Conservation (phyloP, 805 yeast species). For the Ogataea allantospora region DNA sequence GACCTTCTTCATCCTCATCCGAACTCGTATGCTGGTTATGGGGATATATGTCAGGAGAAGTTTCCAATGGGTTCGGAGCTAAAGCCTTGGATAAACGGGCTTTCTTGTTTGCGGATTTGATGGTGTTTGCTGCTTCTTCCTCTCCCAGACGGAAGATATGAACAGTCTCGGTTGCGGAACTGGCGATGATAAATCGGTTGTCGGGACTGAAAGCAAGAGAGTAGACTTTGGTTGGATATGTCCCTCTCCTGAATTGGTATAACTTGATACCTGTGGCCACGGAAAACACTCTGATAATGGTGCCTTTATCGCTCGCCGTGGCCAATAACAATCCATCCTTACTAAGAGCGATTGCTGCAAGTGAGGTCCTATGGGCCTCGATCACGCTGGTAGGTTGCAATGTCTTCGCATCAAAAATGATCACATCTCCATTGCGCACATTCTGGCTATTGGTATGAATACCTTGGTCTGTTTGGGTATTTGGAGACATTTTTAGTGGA, state of each 20-base stretch:
- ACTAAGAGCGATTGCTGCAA: constrained; percentile 71
- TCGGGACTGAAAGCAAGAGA: constrained; percentile 79
- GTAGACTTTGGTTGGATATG: constrained; percentile 83
- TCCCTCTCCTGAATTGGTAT: constrained; percentile 81
- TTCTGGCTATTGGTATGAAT: constrained; percentile 20
- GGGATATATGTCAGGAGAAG: constrained; percentile 23
- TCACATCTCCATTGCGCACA: constrained; percentile 64
- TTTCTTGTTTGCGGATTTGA: constrained; percentile 20
- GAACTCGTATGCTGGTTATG: constrained; percentile 26
- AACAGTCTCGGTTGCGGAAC: constrained; percentile 89
- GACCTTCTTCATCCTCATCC: no score
- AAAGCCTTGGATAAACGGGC: constrained; percentile 13
- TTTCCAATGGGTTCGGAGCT: constrained; percentile 21
- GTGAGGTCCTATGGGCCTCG: constrained; percentile 82
- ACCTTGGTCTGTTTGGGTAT: constrained; percentile 14
- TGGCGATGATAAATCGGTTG: constrained; percentile 72
- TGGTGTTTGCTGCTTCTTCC: constrained; percentile 37
- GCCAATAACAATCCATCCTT: constrained; percentile 80
- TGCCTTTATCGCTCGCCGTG: constrained; percentile 90
- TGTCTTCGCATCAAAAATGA: constrained; percentile 75
- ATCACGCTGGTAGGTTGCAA: constrained; percentile 81
- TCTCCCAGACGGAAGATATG: constrained; percentile 81
- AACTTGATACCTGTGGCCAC: constrained; percentile 69
- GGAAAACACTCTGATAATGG: constrained; percentile 80
- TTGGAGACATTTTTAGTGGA: constrained; percentile 53